Percentiles rank a stretch among this genome's conserved stretches.
Evolutionary conservation across 495 filamentous ascomycete species (phyloP).

Genomic region (Lasiosphaeris hirsuta): DNA sequence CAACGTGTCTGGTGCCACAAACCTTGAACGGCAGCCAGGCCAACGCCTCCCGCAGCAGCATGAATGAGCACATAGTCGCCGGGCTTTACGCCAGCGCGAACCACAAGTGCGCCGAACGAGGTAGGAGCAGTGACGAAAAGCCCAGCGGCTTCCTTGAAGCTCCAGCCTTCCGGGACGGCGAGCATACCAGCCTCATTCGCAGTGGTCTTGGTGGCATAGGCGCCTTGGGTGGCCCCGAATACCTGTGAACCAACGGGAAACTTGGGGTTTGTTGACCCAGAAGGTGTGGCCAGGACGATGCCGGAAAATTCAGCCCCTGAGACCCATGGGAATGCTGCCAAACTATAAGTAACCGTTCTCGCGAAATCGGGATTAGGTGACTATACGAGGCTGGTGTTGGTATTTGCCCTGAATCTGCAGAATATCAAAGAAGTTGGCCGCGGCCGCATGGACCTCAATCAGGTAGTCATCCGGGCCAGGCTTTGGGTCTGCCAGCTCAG

Average conservation of each 20-base stretch:
- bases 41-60: constrained; percentile 89
- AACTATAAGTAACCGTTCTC: background rate
- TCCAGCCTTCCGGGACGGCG: constrained; percentile 76
- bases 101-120: constrained; percentile 79
- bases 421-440: constrained; percentile 94
- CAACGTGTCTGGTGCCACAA: background rate
- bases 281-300: constrained; percentile 62
- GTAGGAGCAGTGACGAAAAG: constrained; percentile 91
- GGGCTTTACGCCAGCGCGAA: constrained; percentile 67
- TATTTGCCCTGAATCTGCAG: constrained; percentile 82
- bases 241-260: constrained; percentile 77
- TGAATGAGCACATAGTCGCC: constrained; percentile 90
- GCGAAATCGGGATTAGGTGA: background rate
- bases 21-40: constrained; percentile 83
- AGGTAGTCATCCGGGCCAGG: constrained; percentile 74
- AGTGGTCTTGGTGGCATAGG: constrained; percentile 73
- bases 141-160: constrained; percentile 78
- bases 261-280: constrained; percentile 33
- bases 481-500: constrained; percentile 65
- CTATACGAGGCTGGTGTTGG: constrained; percentile 57
- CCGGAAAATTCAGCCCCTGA: constrained; percentile 86
- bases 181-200: constrained; percentile 64
- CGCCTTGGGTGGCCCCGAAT: constrained; percentile 84
- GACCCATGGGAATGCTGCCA: constrained; percentile 72
- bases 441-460: constrained; percentile 81